These are phyloP conservation scores for Physcomitrellopsis africana DNA, from an alignment of 225 moss, liverwort and hornwort species.

Conservation along the genomic window DNA sequence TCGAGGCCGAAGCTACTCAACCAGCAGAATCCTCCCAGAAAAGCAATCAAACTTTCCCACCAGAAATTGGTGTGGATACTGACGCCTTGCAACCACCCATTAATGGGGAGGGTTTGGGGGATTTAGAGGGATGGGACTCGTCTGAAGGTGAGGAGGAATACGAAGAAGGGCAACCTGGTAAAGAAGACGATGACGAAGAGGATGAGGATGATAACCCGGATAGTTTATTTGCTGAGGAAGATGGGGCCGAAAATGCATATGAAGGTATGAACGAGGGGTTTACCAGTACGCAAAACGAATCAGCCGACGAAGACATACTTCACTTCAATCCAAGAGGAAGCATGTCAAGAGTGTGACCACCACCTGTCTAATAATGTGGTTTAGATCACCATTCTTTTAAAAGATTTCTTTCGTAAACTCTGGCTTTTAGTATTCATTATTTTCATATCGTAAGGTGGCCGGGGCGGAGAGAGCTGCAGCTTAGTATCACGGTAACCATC, in stretches of 20 bases:
- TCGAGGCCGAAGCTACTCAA: conserved; percentile 69
- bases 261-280: conserved; percentile 36
- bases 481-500: conserved; percentile 10
- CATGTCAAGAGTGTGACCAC: conserved; percentile 49
- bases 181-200: conserved; percentile 56
- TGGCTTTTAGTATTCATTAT: conserved; percentile 28
- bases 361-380: conserved; percentile 7
- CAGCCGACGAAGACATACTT: conserved; percentile 52
- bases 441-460: conserved; percentile 17
- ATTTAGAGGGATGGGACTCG: conserved; percentile 63
- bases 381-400: conserved; percentile 17
- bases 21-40: conserved; percentile 61
- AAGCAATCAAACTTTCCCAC: conserved; percentile 42
- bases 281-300: conserved; percentile 34
- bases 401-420: conserved; percentile 21
- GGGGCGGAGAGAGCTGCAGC: conserved; percentile 27
- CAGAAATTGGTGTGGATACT: conserved; percentile 38
- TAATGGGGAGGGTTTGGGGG: conserved; percentile 54
- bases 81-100: conserved; percentile 44
- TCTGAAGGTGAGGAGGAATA: conserved; percentile 70
- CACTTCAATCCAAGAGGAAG: conserved; percentile 61
- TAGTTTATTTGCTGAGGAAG: conserved; percentile 54
- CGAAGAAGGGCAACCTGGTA: conserved; percentile 50
- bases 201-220: conserved; percentile 51
- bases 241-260: conserved; percentile 43